Evolutionary conservation across 2,329 filamentous ascomycete genomes (phyloP), one percentile per base, ranked within the genome.

Genomic region (Colletotrichum musicola): DNA sequence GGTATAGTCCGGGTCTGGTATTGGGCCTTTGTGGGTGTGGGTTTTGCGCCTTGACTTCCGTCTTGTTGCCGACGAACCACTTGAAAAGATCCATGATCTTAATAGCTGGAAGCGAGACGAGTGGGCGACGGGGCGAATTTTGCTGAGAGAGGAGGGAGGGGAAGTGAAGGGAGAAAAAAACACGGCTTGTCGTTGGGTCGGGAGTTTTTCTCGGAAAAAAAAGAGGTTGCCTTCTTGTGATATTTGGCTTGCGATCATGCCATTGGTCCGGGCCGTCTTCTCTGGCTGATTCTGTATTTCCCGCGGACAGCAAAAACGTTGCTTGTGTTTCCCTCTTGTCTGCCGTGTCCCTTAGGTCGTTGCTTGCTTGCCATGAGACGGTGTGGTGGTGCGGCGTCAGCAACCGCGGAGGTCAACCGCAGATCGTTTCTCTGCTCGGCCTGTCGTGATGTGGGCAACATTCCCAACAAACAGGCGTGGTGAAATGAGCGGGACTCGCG

Each of bases 1-100:
- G 67, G 35, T 69, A 68, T 67, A 67, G 46, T 58, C 62, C 67
- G 56, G 63, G 22, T 35, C 42, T 66, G 30, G 57, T 69, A 53
- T 55, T 40, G 50, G 44, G 12, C 22, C 12, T 54, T 55, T 53
- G 49, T 16, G 59, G 9, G 14, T 38, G 44, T 40, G 54, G 50
- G 35, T 25, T 18, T 54, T 25, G 10, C 51, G 30, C 53, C 59
- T 18, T 54, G 65, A 54, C 25, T 18, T 55, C 62, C 46, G 44
- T 46, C 49, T 49, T 40, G 49, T 59, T 60, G 65, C 61, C 62
- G 61, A 53, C 46, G 49, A 60, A 60, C 61, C 25, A 65, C 50
- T 59, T 20, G 38, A 38, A 25, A 6, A 49, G 14, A 65, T 44
- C 61, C 65, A 59, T 68, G 65, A n/a, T 65, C 55, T 65, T 61